Conservation (phyloP, 768 basidiomycete species). For the Naganishia antarctica region DNA sequence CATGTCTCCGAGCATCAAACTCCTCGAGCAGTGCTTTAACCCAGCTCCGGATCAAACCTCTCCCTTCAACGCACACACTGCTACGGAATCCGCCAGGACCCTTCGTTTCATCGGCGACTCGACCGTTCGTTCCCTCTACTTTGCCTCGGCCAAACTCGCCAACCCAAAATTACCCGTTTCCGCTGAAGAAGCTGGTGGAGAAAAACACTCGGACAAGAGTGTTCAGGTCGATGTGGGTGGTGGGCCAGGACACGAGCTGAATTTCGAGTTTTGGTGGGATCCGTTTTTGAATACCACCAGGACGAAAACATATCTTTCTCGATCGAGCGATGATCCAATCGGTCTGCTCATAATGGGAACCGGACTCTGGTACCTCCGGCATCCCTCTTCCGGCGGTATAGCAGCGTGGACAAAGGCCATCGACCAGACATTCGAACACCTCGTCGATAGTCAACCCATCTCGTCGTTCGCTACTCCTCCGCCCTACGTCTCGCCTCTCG, state of each 20-base stretch:
- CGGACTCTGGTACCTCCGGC: constrained; percentile 83
- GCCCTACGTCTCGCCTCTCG: not conserved
- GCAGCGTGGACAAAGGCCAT: constrained; percentile 72
- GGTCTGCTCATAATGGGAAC: constrained; percentile 75
- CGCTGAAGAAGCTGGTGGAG: constrained; percentile 51
- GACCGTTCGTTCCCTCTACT: constrained; percentile 72
- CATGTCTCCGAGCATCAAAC: constrained; percentile 45
- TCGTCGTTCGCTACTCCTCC: constrained; percentile 19
- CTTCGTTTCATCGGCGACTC: constrained; percentile 82
- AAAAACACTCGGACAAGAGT: constrained; percentile 62
- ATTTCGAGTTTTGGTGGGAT: constrained; percentile 54
- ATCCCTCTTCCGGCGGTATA: constrained; percentile 69
- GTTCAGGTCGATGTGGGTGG: constrained; percentile 30
- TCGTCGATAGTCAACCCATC: constrained; percentile 38
- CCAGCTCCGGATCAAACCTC: constrained; percentile 19
- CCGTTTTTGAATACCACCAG: constrained; percentile 73
- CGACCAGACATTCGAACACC: constrained; percentile 59
- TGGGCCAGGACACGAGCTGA: constrained; percentile 28
- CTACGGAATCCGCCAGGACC: constrained; percentile 51
- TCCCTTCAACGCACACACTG: constrained; percentile 9
- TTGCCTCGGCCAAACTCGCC: constrained; percentile 61
- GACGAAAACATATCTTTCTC: constrained; percentile 54
- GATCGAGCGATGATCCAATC: constrained; percentile 47
- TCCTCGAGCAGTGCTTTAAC: constrained; percentile 28
- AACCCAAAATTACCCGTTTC: constrained; percentile 50